Conservation (phyloP, 768 basidiomycete species). For the Roridomyces roridus region DNA sequence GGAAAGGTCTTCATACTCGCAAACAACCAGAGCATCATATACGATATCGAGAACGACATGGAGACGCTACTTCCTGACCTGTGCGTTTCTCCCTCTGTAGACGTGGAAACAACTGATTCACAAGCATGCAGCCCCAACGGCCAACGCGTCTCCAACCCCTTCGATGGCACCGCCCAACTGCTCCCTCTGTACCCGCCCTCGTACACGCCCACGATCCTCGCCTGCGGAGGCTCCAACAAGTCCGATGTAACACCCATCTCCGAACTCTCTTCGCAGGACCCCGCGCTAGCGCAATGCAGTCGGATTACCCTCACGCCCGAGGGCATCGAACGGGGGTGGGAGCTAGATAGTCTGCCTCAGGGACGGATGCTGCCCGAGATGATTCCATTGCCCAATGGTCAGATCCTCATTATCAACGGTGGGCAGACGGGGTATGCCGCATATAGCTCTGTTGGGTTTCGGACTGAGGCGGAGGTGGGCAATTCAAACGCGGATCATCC, state of each 20-base stretch:
- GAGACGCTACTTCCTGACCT: slow-evolving; percentile 24
- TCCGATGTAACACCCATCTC: slow-evolving; percentile 40
- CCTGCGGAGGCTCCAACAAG: slow-evolving; percentile 35
- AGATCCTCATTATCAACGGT: slow-evolving; percentile 58
- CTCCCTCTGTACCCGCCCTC: slow-evolving; percentile 32
- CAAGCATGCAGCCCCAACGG: slow-evolving; percentile 12
- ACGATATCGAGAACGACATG: slow-evolving; percentile 36
- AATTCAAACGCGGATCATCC: slow-evolving; percentile 56
- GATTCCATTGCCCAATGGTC: slow-evolving; percentile 59
- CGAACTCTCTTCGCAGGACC: slow-evolving; percentile 61
- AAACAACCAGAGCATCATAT: slow-evolving; percentile 43
- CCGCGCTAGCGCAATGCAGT: slow-evolving; percentile 42
- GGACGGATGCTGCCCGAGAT: slow-evolving; percentile 65
- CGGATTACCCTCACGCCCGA: slow-evolving; percentile 61
- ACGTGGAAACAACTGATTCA: too few species aligned
- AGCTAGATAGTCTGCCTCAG: slow-evolving; percentile 55
- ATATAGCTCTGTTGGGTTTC: slow-evolving; percentile 30
- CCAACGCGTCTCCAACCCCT: slow-evolving; percentile 57
- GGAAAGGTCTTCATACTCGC: slow-evolving; percentile 49
- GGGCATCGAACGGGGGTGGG: slow-evolving; percentile 44
- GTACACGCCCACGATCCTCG: slow-evolving; percentile 43
- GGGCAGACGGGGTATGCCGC: slow-evolving; percentile 40
- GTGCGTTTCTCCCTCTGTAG: too few species aligned
- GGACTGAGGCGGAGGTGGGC: too few species aligned
- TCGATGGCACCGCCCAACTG: slow-evolving; percentile 59